Evolutionary conservation across 352 stramenopile species (phyloP).

Genomic region (Pythium brachiatum): DNA sequence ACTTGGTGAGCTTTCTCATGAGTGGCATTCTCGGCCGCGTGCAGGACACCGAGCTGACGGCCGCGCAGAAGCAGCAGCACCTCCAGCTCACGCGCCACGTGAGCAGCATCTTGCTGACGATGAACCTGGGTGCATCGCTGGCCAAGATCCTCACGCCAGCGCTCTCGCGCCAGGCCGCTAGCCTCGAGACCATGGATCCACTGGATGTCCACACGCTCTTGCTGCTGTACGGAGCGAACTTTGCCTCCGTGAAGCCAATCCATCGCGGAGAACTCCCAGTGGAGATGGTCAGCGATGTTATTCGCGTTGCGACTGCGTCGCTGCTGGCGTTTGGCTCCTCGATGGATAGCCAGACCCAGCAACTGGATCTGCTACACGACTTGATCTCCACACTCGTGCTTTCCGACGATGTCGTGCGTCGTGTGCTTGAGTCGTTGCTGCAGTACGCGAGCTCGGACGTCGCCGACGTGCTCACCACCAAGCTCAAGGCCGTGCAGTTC

Average conservation of each 20-base stretch:
- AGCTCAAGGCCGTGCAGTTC: conserved; percentile 44
- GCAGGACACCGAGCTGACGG: conserved; percentile 14
- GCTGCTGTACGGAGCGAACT: conserved; percentile 56
- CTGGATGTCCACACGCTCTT: conserved; percentile 60
- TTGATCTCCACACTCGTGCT: conserved; percentile 20
- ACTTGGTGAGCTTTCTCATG: conserved; percentile 82
- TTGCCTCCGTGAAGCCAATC: conserved; percentile 37
- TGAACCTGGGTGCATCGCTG: conserved; percentile 69
- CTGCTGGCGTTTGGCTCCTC: conserved; percentile 19
- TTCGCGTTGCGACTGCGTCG: neutral
- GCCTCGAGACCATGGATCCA: conserved; percentile 32
- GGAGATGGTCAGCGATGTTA: conserved; percentile 42
- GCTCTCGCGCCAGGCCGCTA: conserved; percentile 45
- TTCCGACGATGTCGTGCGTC: conserved; percentile 18
- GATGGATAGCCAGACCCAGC: conserved; percentile 14
- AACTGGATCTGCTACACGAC: conserved; percentile 24
- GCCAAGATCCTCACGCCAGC: conserved; percentile 66
- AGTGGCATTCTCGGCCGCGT: conserved; percentile 51
- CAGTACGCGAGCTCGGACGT: conserved; percentile 17
- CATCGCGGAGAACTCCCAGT: conserved; percentile 35
- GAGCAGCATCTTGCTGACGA: conserved; percentile 50
- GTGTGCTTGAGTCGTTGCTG: conserved; percentile 24
- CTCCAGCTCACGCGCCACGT: conserved; percentile 64
- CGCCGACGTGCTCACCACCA: conserved; percentile 21
- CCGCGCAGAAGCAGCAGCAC: conserved; percentile 35